A percentile compares a stretch with the other conserved stretches of the same genome.
phyloP scores from a whole-genome alignment of 345 rosid species.

The Rhodomyrtus tomentosa region DNA sequence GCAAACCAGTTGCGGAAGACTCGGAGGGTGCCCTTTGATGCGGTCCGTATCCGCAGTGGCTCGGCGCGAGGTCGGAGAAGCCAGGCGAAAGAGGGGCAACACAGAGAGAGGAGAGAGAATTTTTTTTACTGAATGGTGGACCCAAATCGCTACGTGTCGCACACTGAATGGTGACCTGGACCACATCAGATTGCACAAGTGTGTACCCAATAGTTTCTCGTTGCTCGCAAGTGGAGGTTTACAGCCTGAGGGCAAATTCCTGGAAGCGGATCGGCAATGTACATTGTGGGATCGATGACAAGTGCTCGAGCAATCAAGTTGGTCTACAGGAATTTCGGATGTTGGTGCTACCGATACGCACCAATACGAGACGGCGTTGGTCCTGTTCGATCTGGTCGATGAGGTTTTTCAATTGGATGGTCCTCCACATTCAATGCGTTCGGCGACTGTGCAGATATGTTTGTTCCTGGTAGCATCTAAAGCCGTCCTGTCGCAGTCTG shows the following conservation, averaged over 20 bases:
- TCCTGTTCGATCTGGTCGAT: background rate
- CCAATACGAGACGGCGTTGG: background rate
- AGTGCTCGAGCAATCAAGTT: background rate
- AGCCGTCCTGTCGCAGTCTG: background rate
- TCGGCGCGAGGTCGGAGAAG: too few species aligned
- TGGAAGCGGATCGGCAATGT: background rate
- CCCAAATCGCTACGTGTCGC: too few species aligned
- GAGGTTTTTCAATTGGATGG: background rate
- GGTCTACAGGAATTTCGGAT: background rate
- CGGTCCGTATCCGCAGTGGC: too few species aligned
- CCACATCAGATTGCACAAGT: too few species aligned
- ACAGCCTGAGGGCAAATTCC: background rate
- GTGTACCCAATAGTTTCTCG: too few species aligned
- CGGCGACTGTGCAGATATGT: background rate
- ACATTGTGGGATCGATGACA: background rate
- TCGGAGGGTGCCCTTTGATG: too few species aligned
- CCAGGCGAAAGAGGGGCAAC: too few species aligned
- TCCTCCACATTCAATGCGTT: background rate
- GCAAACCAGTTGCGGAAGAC: too few species aligned
- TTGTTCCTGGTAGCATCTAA: background rate
- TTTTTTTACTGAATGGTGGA: too few species aligned
- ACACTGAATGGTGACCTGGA: too few species aligned
- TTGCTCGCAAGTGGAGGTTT: background rate
- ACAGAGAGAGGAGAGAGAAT: too few species aligned
- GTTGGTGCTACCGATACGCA: background rate